Evolutionary conservation across 1,284 basidiomycete species (phyloP), one percentile per base, ranked within the genome.

Genomic region (Cystobasidium pallidum): DNA sequence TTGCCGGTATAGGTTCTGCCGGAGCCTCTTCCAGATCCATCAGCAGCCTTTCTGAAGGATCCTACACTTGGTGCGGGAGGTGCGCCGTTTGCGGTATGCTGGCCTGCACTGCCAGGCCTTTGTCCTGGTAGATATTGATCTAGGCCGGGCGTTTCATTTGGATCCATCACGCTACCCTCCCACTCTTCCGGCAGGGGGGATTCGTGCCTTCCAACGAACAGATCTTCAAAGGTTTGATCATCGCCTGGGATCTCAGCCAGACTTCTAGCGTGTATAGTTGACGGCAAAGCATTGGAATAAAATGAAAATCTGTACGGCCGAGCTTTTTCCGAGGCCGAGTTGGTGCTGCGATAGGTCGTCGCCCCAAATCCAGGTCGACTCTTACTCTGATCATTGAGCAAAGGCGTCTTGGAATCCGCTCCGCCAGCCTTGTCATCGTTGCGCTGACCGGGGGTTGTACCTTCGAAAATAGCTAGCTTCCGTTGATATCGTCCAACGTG

Each of bases 251-350:
- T 86, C 81, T 99, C 96, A 70, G 90, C 89, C 15, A 99, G 83
- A 75, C 90, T 94, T 11, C 94, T 86, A 0, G 96, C 92, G 81
- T 99, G 96, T 61, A 99, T 97, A 0, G 95, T 97, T 0, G 92
- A 90, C 1, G 90, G 88, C 58, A 97, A 84, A 0, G 91, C 86
- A 79, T 98, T 99, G 19, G 93, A 97, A 82, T 99, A 99, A 83
- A 99, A 99, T 0, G 95, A 98, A 83, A 99, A 99, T 39, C 96
- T 87, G 80, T 98, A 99, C 7, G 94, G 95, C 79, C 91, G 84
- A 78, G 94, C 92, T 10, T 77, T 76, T 41, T 73, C 74, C 28
- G 59, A 58, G 30, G 70, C 64, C 15, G 66, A 65, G 19, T 64
- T 65, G 75, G 45, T 78, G 76, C 70, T 79, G 75, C 51, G 79